phyloP scores from a whole-genome alignment of 306 rosid species.

The Hippophae tibetana region DNA sequence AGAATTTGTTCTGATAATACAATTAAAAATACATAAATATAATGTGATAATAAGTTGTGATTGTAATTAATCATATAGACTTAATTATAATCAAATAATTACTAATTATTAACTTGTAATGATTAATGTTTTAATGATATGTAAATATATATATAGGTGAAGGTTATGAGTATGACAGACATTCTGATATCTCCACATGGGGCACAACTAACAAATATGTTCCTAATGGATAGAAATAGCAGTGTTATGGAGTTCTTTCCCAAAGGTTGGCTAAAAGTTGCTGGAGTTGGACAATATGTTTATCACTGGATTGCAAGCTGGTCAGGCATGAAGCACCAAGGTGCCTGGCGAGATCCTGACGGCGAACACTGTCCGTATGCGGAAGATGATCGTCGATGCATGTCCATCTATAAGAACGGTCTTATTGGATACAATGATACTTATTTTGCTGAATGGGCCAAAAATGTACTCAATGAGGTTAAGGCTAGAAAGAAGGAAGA shows the following conservation, averaged over 20 bases:
- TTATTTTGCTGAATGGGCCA: constrained; percentile 45
- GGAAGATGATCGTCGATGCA: constrained; percentile 46
- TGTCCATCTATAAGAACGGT: constrained; percentile 42
- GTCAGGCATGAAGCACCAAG: constrained; percentile 61
- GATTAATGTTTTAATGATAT: not conserved
- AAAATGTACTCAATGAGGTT: constrained; percentile 33
- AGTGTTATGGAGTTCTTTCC: constrained; percentile 71
- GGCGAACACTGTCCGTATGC: constrained; percentile 31
- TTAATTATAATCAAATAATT: too few species aligned
- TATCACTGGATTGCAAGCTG: constrained; percentile 55
- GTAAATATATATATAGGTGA: constrained; percentile 25
- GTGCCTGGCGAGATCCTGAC: constrained; percentile 53
- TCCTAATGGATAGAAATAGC: constrained; percentile 58
- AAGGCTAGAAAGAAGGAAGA: constrained; percentile 33
- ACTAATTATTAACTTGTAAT: not conserved
- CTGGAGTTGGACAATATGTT: constrained; percentile 62
- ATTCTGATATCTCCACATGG: constrained; percentile 57
- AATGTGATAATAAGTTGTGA: too few species aligned
- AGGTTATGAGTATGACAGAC: constrained; percentile 52
- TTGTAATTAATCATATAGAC: too few species aligned
- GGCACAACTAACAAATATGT: constrained; percentile 57
- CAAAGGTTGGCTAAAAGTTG: constrained; percentile 56
- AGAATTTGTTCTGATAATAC: too few species aligned
- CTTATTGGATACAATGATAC: constrained; percentile 42
- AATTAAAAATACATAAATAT: too few species aligned